Conservation (phyloP, 169 alveolate species). For the Neospora caninum region DNA sequence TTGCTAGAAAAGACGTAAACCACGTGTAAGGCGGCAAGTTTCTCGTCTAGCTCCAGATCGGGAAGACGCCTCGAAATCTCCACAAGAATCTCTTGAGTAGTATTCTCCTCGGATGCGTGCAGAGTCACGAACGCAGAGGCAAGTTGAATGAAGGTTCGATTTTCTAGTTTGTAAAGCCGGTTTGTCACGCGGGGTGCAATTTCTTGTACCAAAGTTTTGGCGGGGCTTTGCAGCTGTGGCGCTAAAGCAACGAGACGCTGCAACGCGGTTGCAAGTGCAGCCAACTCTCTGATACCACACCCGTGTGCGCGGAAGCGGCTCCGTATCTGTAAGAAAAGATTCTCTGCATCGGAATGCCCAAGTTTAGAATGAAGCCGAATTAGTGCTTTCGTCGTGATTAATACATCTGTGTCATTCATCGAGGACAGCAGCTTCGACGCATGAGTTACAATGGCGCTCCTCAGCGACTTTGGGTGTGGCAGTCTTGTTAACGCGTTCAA, state of each 20-base stretch:
- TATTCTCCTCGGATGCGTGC: background rate
- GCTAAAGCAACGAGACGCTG: conserved; percentile 12
- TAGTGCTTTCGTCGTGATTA: background rate
- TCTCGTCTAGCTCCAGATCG: background rate
- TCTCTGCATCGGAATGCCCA: background rate
- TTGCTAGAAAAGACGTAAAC: background rate
- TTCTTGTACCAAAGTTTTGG: background rate
- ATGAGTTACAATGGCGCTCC: background rate
- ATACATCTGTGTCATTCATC: background rate
- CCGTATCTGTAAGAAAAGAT: background rate
- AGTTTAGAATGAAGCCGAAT: background rate
- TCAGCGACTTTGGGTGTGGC: conserved; percentile 10
- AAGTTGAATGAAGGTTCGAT: background rate
- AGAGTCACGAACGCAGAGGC: background rate
- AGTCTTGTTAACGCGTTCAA: background rate
- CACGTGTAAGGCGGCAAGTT: background rate
- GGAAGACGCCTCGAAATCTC: conserved; percentile 2
- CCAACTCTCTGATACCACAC: conserved; percentile 7
- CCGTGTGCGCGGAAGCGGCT: conserved; percentile 9
- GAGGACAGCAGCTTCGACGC: background rate
- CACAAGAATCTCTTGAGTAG: background rate
- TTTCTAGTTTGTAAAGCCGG: conserved; percentile 19
- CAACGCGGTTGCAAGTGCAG: background rate
- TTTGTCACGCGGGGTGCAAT: background rate
- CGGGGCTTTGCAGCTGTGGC: background rate